Evolutionary conservation across 148 eudicot genomes (phyloP).

Genomic region (Hydrangea macrophylla): DNA sequence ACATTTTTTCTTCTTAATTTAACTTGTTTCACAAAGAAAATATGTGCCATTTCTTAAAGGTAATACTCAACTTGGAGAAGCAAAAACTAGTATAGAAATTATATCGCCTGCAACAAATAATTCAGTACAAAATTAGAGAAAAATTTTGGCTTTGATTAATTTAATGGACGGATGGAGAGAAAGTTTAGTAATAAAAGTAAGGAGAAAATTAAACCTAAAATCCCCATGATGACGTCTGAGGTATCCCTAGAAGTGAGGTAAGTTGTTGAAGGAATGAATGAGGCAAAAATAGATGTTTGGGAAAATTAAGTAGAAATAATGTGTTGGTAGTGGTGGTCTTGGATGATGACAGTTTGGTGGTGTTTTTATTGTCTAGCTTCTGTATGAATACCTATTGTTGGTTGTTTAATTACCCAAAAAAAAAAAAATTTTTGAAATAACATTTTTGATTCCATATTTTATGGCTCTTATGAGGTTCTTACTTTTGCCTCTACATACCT

Average conservation of each 20-base stretch:
- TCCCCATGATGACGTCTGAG: slow-evolving; percentile 11
- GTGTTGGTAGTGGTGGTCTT: too few species aligned
- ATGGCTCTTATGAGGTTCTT: neutral
- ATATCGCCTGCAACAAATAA: slow-evolving; percentile 11
- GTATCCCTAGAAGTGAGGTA: slow-evolving; percentile 5
- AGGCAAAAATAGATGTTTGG: neutral
- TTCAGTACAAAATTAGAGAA: neutral
- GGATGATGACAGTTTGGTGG: too few species aligned
- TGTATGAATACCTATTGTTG: too few species aligned
- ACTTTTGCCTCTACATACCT: neutral
- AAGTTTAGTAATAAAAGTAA: neutral
- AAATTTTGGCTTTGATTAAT: neutral
- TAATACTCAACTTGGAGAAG: slow-evolving; percentile 10
- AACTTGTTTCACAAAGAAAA: neutral
- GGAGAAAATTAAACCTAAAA: slow-evolving; percentile 7
- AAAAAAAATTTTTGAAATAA: too few species aligned
- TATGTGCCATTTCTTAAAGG: neutral
- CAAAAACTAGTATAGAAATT: slow-evolving; percentile 8
- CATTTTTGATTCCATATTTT: too few species aligned
- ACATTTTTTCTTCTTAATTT: too few species aligned
- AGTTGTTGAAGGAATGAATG: neutral
- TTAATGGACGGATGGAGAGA: neutral
- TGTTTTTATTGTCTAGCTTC: too few species aligned
- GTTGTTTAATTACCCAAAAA: too few species aligned
- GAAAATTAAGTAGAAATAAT: neutral